These are phyloP conservation scores for Fistulinella prunicolor DNA, from an alignment of 768 basidiomycete species.

Conservation along the genomic window DNA sequence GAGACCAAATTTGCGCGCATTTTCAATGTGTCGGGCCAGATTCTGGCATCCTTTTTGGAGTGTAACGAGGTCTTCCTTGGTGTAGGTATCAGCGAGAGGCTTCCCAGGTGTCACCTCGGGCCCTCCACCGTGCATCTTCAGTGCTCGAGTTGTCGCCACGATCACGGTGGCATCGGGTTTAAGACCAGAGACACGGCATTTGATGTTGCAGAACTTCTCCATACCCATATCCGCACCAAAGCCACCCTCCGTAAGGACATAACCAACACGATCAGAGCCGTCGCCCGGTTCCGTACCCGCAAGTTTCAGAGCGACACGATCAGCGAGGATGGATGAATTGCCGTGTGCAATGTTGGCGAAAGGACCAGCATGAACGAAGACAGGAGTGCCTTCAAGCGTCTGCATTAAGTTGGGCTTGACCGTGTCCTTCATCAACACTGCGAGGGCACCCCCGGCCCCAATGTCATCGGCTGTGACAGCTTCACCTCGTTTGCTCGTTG, in stretches of 20 bases:
- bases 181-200: slow-evolving; percentile 91
- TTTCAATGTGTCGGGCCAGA: slow-evolving; percentile 89
- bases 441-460: slow-evolving; percentile 91
- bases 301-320: slow-evolving; percentile 93
- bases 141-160: slow-evolving; percentile 93
- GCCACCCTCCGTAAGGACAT: slow-evolving; percentile 96
- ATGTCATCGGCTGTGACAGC: slow-evolving; percentile 96
- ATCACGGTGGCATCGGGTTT: slow-evolving; percentile 93
- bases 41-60: slow-evolving; percentile 93
- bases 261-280: slow-evolving; percentile 74
- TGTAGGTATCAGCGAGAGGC: slow-evolving; percentile 89
- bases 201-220: slow-evolving; percentile 99
- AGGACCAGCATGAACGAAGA: slow-evolving; percentile 98
- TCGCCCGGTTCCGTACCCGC: slow-evolving; percentile 95
- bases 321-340: slow-evolving; percentile 98
- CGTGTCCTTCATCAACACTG: slow-evolving; percentile 97
- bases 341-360: slow-evolving; percentile 99
- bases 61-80: slow-evolving; percentile 86
- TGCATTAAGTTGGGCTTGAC: slow-evolving; percentile 99
- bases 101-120: slow-evolving; percentile 97
- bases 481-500: slow-evolving; percentile 85
- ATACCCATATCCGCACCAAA: slow-evolving; percentile 99
- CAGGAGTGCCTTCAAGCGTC: slow-evolving; percentile 95
- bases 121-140: slow-evolving; percentile 99
- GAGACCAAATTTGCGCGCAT: slow-evolving; percentile 91